Percentiles rank a stretch among this genome's conserved stretches.
phyloP scores from a whole-genome alignment of 208 protist genomes.

The Crithidia fasciculata region DNA sequence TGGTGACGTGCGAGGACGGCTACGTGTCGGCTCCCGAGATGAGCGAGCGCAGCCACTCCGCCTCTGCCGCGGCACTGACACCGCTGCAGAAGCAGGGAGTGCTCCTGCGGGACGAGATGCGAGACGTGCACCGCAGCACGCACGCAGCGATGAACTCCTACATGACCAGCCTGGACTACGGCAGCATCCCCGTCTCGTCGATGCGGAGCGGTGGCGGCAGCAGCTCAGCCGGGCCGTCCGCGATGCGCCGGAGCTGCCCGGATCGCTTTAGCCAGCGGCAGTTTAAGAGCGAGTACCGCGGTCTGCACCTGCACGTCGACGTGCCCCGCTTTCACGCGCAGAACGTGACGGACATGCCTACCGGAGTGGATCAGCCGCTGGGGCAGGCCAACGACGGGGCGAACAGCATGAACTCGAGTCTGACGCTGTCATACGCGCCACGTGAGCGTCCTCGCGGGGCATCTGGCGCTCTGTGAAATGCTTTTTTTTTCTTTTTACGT shows the following conservation, averaged over 20 bases:
- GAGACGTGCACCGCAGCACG: slow-evolving; percentile 31
- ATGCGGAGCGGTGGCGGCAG: not conserved
- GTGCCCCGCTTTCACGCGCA: slow-evolving; percentile 28
- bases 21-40: not conserved
- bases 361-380: not conserved
- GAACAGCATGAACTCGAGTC: not conserved
- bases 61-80: not conserved
- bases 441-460: not conserved
- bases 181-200: not conserved
- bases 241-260: not conserved
- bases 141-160: slow-evolving; percentile 29
- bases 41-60: not conserved
- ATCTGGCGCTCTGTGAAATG: not conserved
- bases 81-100: not conserved
- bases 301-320: slow-evolving; percentile 27
- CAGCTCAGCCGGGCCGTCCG: not conserved
- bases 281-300: slow-evolving; percentile 30
- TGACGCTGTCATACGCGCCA: not conserved
- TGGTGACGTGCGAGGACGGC: slow-evolving; percentile 1
- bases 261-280: slow-evolving; percentile 13
- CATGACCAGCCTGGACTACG: slow-evolving; percentile 41
- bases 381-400: slow-evolving; percentile 3
- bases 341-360: not conserved
- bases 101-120: slow-evolving; percentile 31
- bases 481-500: not conserved